Base-by-base conservation (phyloP, 371 early-diverging fungal genomes). In the Parasitella parasitica region DNA sequence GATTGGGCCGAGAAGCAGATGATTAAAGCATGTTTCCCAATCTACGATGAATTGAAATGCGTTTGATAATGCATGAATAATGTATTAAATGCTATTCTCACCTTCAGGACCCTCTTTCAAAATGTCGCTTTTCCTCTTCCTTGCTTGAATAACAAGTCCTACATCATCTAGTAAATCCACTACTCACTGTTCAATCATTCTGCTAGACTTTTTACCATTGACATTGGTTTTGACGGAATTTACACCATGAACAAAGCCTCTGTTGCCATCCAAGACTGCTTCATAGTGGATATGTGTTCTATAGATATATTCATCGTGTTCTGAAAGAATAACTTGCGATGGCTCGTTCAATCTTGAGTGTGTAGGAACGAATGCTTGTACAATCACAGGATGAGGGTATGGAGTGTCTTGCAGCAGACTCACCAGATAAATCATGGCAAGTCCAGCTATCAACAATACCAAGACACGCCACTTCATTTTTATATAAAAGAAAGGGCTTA, bases 391-490 rank as follows among this genome's bases (percentile, higher is more conserved):
- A 43, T 70, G 77, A 24, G 81, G 76, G 37, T 73, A 77, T 6
- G 77, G 76, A 20, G 64, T 63, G 28, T 77, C 78, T 50, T 72
- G 73, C 8, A 77, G 39, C 12, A 80, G 54, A 57, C 81, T 77
- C 16, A 70, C 69, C 35, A 77, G 56, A 39, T 77, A 76, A 3
- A 80, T 74, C 59, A 75, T 67, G 56, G 71, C 63, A n/a, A 76
- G 1, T 11, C 81, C 81, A 8, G 70, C 43, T 41, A 71, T 13
- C 28, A 77, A 46, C 36, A 80, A 32, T 46, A 74, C 54, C 37
- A 74, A 53, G 35, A 69, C 70, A 56, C 81, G 81, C 81, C 81
- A 80, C 73, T 80, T 70, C 81, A 80, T 80, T 43, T 43, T 43
- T 20, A 8, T 20, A 20, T 43, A 43, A 11, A 43, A 1, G 22